These are phyloP conservation scores for Cryptococcus jaspeensis DNA, from an alignment of 1,284 basidiomycete genomes.

Conservation along the genomic window DNA sequence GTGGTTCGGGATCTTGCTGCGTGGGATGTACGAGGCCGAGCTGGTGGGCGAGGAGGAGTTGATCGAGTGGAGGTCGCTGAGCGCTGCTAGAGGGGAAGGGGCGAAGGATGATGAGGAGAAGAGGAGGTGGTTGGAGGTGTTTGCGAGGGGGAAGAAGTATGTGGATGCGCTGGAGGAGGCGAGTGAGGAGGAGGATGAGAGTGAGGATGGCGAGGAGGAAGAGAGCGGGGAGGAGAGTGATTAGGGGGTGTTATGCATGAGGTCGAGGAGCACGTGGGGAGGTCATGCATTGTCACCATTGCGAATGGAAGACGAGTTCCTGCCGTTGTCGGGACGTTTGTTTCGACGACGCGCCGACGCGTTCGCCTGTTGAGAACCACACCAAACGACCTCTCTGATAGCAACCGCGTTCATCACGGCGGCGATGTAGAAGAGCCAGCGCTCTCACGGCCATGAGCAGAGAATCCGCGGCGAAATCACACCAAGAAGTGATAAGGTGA, in stretches of 20 bases:
- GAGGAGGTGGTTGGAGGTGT: slow-evolving; percentile 32
- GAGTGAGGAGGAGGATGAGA: slow-evolving; percentile 41
- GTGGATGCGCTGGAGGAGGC: slow-evolving; percentile 49
- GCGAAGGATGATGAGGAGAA: slow-evolving; percentile 33
- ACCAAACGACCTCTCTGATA: no score
- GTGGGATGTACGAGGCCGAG: slow-evolving; percentile 51
- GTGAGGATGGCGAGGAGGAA: slow-evolving; percentile 35
- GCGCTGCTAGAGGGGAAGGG: slow-evolving; percentile 41
- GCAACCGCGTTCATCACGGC: no score
- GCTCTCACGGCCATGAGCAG: no score
- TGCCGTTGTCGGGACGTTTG: no score
- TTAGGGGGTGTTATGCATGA: background rate
- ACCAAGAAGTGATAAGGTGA: no score
- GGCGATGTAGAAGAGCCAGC: no score
- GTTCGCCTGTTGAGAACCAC: no score
- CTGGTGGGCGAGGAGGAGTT: slow-evolving; percentile 48
- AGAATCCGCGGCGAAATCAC: no score
- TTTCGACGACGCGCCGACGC: no score
- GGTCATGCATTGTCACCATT: no score
- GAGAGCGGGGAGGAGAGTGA: slow-evolving; percentile 19
- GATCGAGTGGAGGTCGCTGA: slow-evolving; percentile 48
- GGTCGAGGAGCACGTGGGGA: no score
- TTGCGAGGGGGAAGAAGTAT: slow-evolving; percentile 44
- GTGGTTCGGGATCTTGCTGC: slow-evolving; percentile 47
- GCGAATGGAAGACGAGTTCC: no score